Conservation (phyloP, 257 asterid genomes). For the Jacaranda copaia region DNA sequence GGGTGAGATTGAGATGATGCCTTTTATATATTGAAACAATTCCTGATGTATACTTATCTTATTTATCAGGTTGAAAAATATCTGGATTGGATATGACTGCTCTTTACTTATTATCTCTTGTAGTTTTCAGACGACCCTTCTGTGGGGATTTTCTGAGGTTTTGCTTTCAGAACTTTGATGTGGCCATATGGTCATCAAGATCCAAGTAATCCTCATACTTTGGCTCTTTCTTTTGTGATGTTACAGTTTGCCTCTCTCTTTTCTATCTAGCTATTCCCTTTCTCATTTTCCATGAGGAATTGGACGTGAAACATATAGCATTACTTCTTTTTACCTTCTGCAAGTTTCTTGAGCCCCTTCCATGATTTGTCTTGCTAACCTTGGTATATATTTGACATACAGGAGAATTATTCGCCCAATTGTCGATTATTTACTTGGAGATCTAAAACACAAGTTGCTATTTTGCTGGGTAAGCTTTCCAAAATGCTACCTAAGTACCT, state of each 20-base stretch:
- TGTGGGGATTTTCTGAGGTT: slow-evolving; percentile 77
- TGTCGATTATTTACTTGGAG: slow-evolving; percentile 70
- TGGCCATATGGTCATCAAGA: slow-evolving; percentile 96
- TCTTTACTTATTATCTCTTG: slow-evolving; percentile 38
- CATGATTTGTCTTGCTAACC: slow-evolving; percentile 36
- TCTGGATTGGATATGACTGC: slow-evolving; percentile 27
- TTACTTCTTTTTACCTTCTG: slow-evolving; percentile 15
- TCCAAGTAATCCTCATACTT: slow-evolving; percentile 56
- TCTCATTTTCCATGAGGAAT: not conserved
- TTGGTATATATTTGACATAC: slow-evolving; percentile 37
- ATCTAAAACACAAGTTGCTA: slow-evolving; percentile 48
- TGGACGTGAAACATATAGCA: not conserved
- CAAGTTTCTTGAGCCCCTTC: slow-evolving; percentile 31
- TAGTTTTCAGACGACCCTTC: slow-evolving; percentile 85
- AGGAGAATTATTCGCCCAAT: slow-evolving; percentile 64
- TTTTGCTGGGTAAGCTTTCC: slow-evolving; percentile 69
- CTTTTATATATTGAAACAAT: not conserved
- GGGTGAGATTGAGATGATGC: slow-evolving; percentile 52
- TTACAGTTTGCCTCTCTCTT: slow-evolving; percentile 8
- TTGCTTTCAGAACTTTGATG: slow-evolving; percentile 86
- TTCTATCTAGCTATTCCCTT: slow-evolving; percentile 6
- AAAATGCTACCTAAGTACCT: not conserved
- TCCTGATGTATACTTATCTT: slow-evolving; percentile 13
- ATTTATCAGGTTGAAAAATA: slow-evolving; percentile 14
- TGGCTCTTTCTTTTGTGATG: slow-evolving; percentile 19